Evolutionary conservation across 176 grass and related monocot species (phyloP).

Genomic region (Aechmea fasciata): DNA sequence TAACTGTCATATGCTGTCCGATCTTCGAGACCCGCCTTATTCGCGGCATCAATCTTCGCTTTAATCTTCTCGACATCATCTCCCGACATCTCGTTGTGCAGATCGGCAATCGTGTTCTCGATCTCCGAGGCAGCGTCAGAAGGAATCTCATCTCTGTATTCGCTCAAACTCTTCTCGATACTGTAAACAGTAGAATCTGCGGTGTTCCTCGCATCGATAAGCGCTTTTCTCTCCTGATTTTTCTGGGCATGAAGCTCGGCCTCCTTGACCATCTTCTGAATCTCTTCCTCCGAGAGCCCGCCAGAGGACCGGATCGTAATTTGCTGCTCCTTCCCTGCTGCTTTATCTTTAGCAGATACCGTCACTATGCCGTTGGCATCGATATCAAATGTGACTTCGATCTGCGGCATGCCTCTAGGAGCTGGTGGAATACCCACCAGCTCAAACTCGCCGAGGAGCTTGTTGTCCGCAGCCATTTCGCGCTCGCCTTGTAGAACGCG

Average conservation of each 20-base stretch:
- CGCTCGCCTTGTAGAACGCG: slow-evolving; percentile 35
- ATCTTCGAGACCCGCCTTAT: slow-evolving; percentile 22
- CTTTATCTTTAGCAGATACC: slow-evolving; percentile 35
- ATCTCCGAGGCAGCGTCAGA: slow-evolving; percentile 25
- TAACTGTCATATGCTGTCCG: slow-evolving; percentile 28
- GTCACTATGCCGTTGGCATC: slow-evolving; percentile 39
- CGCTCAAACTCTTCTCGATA: slow-evolving; percentile 36
- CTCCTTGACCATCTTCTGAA: slow-evolving; percentile 35
- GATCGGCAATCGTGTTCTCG: slow-evolving; percentile 11
- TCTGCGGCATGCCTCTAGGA: slow-evolving; percentile 27
- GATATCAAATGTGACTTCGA: slow-evolving; percentile 45
- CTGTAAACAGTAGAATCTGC: slow-evolving; percentile 33
- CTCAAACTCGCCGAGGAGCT: slow-evolving; percentile 39
- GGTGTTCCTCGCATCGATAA: slow-evolving; percentile 27
- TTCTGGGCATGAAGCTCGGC: slow-evolving; percentile 33
- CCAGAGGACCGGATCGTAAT: slow-evolving; percentile 38
- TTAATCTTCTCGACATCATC: slow-evolving; percentile 32
- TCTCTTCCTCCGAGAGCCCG: slow-evolving; percentile 32
- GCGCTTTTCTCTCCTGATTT: slow-evolving; percentile 35
- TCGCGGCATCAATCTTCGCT: slow-evolving; percentile 24
- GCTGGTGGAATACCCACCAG: slow-evolving; percentile 36
- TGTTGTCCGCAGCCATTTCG: slow-evolving; percentile 40
- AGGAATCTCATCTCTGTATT: slow-evolving; percentile 35
- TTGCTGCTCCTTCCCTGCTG: slow-evolving; percentile 47
- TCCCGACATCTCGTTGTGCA: slow-evolving; percentile 24